Percentiles rank a stretch among this genome's conserved stretches.
Conservation (phyloP, 768 basidiomycete genomes). For the Goffeauzyma gilvescens region DNA sequence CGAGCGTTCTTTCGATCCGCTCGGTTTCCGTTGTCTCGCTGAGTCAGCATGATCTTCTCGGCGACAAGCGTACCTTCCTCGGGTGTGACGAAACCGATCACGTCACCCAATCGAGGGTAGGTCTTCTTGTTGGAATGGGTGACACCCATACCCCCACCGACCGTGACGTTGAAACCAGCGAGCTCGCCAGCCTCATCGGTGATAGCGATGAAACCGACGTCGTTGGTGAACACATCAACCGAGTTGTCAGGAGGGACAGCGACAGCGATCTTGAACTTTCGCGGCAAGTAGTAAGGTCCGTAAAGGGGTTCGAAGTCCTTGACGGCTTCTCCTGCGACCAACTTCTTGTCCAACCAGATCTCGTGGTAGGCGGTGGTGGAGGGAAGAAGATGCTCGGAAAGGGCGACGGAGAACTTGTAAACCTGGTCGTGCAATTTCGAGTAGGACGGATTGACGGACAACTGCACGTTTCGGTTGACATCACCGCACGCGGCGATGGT, state of each 20-base stretch:
- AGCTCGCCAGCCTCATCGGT: conserved; percentile 55
- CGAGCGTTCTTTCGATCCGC: conserved; percentile 46
- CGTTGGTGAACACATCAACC: conserved; percentile 74
- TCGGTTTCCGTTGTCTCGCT: conserved; percentile 90
- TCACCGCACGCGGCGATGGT: conserved; percentile 97
- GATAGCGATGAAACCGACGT: conserved; percentile 92
- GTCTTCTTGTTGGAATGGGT: conserved; percentile 99
- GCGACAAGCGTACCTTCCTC: conserved; percentile 72
- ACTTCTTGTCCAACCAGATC: conserved; percentile 96
- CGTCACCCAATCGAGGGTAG: conserved; percentile 68
- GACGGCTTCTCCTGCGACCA: conserved; percentile 79
- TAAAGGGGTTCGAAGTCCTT: conserved; percentile 95
- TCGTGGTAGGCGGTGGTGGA: conserved; percentile 89
- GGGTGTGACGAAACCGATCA: conserved; percentile 79
- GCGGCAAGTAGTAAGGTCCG: conserved; percentile 87
- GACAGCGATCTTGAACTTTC: conserved; percentile 93
- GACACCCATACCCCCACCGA: conserved; percentile 98
- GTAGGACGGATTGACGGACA: conserved; percentile 71
- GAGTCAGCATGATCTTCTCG: conserved; percentile 80
- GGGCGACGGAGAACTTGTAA: conserved; percentile 59
- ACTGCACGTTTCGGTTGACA: conserved; percentile 81
- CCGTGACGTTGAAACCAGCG: conserved; percentile 76
- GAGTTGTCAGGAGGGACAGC: conserved; percentile 93
- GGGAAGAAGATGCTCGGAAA: conserved; percentile 74
- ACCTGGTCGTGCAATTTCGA: conserved; percentile 72